A percentile compares a stretch with the other conserved stretches of the same genome.
phyloP scores from a whole-genome alignment of 176 grass and related monocot species.

The Carex myosuroides region DNA sequence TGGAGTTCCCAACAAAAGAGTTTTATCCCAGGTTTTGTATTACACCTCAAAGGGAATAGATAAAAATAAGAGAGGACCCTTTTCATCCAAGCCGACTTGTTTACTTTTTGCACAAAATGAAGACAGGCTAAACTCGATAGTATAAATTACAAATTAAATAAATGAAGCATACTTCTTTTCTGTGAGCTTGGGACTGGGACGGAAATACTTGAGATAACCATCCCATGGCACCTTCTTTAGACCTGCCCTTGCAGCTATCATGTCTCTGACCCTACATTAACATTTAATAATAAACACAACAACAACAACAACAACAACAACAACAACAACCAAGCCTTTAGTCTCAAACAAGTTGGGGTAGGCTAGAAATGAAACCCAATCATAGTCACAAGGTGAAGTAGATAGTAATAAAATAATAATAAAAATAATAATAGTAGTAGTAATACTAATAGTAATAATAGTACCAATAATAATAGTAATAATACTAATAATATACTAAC shows the following conservation, averaged over 20 bases:
- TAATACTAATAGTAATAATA: too few relatives aligned
- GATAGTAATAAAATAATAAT: too few relatives aligned
- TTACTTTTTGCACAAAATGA: neutral
- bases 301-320: neutral
- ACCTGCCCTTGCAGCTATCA: conserved; percentile 93
- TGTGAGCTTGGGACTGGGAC: conserved; percentile 89
- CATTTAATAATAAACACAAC: conserved; percentile 21
- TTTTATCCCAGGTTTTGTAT: neutral
- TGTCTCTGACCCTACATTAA: conserved; percentile 74
- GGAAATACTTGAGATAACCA: conserved; percentile 92
- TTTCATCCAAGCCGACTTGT: neutral
- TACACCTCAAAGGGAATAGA: neutral
- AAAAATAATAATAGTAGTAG: too few relatives aligned
- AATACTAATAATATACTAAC: too few relatives aligned
- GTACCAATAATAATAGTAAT: too few relatives aligned
- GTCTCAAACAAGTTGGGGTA: too few relatives aligned
- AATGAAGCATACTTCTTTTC: conserved; percentile 74
- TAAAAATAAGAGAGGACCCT: neutral
- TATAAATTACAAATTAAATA: neutral
- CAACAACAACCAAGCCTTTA: too few relatives aligned
- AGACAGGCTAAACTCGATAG: neutral
- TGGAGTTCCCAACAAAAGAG: neutral
- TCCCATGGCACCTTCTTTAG: conserved; percentile 98
- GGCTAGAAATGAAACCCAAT: too few relatives aligned
- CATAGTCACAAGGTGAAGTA: too few relatives aligned